These are phyloP conservation scores for Ceratobasidium sp. DNA, from an alignment of 1,284 basidiomycete genomes.

Conservation along the genomic window DNA sequence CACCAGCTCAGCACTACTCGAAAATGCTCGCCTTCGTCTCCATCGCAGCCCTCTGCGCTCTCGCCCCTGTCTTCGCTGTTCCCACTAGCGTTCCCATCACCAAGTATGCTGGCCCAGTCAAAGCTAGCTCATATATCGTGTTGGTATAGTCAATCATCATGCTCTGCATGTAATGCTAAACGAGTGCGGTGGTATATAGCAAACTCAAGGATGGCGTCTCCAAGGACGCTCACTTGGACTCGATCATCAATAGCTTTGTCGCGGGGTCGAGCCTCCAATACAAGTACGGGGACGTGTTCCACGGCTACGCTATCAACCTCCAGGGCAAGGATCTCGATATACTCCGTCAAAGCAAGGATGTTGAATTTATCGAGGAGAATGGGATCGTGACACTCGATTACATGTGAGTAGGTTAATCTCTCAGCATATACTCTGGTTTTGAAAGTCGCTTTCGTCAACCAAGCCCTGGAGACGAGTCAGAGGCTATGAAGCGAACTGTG, in stretches of 20 bases:
- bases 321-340: constrained; percentile 30
- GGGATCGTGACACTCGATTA: constrained; percentile 16
- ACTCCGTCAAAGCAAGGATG: constrained; percentile 44
- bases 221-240: constrained; percentile 15
- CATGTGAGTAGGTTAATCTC: background rate
- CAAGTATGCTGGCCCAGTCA: constrained; percentile 17
- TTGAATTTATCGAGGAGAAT: constrained; percentile 46
- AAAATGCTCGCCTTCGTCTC: constrained; percentile 26
- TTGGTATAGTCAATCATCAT: background rate
- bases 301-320: constrained; percentile 47
- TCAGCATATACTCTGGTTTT: background rate
- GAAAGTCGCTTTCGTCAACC: background rate
- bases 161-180: background rate
- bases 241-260: constrained; percentile 6
- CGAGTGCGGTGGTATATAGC: background rate
- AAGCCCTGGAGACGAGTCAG: constrained; percentile 5
- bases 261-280: constrained; percentile 20
- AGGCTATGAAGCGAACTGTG: constrained; percentile 63
- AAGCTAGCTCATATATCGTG: constrained; percentile 36
- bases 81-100: constrained; percentile 34
- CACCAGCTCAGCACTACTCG: background rate
- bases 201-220: constrained; percentile 24
- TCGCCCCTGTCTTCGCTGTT: constrained; percentile 30
- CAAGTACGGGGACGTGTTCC: constrained; percentile 45
- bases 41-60: constrained; percentile 18